Percentiles rank a stretch among this genome's conserved stretches.
These are phyloP conservation scores for Colletotrichum plurivorum DNA, from an alignment of 2,329 filamentous ascomycete genomes.

Conservation along the genomic window DNA sequence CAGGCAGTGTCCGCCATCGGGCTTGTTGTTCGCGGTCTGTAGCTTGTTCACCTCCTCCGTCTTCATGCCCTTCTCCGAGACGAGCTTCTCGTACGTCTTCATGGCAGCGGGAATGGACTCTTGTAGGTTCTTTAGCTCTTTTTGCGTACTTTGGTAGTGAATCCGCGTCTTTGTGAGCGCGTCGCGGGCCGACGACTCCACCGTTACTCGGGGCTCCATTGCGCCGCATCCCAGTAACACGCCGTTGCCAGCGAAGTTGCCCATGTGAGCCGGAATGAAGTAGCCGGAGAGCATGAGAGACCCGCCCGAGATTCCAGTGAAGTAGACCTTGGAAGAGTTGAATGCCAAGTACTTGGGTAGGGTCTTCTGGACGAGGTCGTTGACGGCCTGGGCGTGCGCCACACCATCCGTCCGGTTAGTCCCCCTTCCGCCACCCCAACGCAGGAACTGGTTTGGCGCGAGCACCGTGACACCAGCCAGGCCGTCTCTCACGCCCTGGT, in stretches of 20 bases:
- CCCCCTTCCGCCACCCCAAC: conserved; percentile 70
- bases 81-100: conserved; percentile 64
- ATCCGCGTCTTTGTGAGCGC: conserved; percentile 63
- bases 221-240: conserved; percentile 70
- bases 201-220: conserved; percentile 67
- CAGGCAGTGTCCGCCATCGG: conserved; percentile 69
- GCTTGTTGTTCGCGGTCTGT: conserved; percentile 71
- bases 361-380: conserved; percentile 63
- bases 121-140: conserved; percentile 65
- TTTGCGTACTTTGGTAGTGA: conserved; percentile 69
- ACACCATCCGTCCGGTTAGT: conserved; percentile 68
- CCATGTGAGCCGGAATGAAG: conserved; percentile 70
- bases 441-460: conserved; percentile 67
- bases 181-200: conserved; percentile 56
- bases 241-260: conserved; percentile 63
- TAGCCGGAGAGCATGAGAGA: conserved; percentile 68
- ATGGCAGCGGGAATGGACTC: conserved; percentile 64
- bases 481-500: conserved; percentile 64
- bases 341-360: conserved; percentile 68
- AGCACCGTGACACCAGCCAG: conserved; percentile 67
- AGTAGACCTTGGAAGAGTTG: conserved; percentile 65
- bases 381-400: conserved; percentile 69
- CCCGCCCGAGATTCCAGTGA: conserved; percentile 71
- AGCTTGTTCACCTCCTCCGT: conserved; percentile 61
- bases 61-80: conserved; percentile 57